Conservation (phyloP, 805 yeast genomes). For the Metschnikowia cerradonensis region DNA sequence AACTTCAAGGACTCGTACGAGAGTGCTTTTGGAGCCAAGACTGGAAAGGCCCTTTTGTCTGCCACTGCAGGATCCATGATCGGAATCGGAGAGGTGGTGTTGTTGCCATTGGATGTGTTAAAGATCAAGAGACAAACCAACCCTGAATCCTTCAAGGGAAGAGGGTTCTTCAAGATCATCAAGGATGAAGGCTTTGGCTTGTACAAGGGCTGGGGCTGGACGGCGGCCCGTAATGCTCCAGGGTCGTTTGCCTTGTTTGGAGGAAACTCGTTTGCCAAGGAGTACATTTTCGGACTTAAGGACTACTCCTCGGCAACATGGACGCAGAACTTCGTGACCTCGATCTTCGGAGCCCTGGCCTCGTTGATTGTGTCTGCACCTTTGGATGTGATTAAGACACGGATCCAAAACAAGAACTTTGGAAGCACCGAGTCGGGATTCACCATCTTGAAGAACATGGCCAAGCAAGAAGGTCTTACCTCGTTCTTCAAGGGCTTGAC, state of each 20-base stretch:
- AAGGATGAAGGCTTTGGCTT: constrained; percentile 89
- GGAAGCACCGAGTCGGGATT: constrained; percentile 94
- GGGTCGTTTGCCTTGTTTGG: constrained; percentile 98
- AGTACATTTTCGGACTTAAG: constrained; percentile 77
- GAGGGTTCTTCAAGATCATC: constrained; percentile 86
- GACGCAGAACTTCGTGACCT: constrained; percentile 90
- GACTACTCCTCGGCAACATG: constrained; percentile 93
- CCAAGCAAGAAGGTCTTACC: constrained; percentile 81
- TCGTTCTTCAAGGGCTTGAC: constrained; percentile 95
- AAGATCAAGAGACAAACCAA: constrained; percentile 99
- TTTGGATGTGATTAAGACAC: constrained; percentile 94
- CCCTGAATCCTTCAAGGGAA: constrained; percentile 99
- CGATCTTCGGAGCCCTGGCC: constrained; percentile 95
- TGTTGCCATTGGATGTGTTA: constrained; percentile 91
- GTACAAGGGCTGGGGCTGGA: constrained; percentile 99
- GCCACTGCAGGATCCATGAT: constrained; percentile 97
- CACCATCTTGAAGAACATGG: constrained; percentile 88
- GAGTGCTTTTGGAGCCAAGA: constrained; percentile 78
- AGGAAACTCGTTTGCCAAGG: constrained; percentile 98
- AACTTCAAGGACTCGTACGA: constrained; percentile 73
- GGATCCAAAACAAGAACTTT: constrained; percentile 95
- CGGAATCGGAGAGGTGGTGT: constrained; percentile 96
- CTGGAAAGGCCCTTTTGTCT: constrained; percentile 94
- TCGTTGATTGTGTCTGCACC: constrained; percentile 97
- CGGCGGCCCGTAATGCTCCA: constrained; percentile 99